Conservation (phyloP, 169 alveolate species). For the Plasmodium falciparum region DNA sequence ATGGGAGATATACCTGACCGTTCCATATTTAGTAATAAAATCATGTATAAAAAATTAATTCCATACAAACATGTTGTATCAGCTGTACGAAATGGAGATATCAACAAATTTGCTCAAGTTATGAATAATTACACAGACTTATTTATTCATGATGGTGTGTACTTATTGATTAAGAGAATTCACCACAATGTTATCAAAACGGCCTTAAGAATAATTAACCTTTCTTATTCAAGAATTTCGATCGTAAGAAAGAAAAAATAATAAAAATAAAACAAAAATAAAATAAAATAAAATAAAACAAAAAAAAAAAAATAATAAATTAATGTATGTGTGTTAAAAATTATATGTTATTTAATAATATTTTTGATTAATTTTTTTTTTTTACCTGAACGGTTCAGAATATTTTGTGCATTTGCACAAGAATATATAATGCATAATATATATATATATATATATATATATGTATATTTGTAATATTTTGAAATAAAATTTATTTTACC, state of each 20-base stretch:
- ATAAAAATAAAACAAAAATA: too few species aligned
- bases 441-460: too few species aligned
- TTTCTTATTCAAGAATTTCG: slow-evolving; percentile 93
- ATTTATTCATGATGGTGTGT: slow-evolving; percentile 92
- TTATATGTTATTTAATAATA: too few species aligned
- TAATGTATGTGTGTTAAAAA: too few species aligned
- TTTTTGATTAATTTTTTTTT: too few species aligned
- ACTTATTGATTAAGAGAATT: slow-evolving; percentile 91
- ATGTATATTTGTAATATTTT: too few species aligned
- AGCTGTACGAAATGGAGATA: slow-evolving; percentile 95
- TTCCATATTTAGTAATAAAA: slow-evolving; percentile 90
- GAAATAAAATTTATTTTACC: too few species aligned
- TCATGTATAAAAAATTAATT: slow-evolving; percentile 87
- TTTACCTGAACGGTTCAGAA: too few species aligned
- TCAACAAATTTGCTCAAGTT: slow-evolving; percentile 89
- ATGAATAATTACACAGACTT: slow-evolving; percentile 83
- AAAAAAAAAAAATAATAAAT: too few species aligned
- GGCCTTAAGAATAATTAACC: slow-evolving; percentile 94
- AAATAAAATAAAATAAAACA: too few species aligned
- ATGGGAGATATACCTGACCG: slow-evolving; percentile 98
- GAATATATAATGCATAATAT: too few species aligned
- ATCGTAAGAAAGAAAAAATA: slow-evolving; percentile 77
- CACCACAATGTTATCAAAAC: slow-evolving; percentile 96
- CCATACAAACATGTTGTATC: slow-evolving; percentile 94
- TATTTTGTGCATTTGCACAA: too few species aligned